Evolutionary conservation across 495 filamentous ascomycete genomes (phyloP), one percentile per base, ranked within the genome.

Genomic region (Amphirosellinia nigrospora): DNA sequence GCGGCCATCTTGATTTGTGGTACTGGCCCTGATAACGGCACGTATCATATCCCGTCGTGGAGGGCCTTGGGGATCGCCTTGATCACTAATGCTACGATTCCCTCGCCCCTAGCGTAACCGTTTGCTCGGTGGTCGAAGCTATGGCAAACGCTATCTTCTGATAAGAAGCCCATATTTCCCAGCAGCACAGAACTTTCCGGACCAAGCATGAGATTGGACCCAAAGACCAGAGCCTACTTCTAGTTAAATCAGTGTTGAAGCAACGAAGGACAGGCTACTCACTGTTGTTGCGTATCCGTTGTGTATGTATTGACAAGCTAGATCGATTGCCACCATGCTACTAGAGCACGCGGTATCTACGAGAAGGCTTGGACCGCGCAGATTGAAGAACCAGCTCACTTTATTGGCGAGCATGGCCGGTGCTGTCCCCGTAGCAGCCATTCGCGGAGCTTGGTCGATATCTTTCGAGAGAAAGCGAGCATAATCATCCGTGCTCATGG

Each of bases 271-370:
- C n/a, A n/a, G n/a, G n/a, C 16, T 8, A n/a, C 43, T 16, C 9
- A 46, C 43, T 7, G 43, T 19, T n/a, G 43, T n/a, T 16, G 43
- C 43, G 19, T 46, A 16, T 2, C 43, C 43, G 19, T 19, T 46
- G 16, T 46, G 43, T 19, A 46, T n/a, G 1, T 8, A n/a, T 5
- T 46, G 43, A 19, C 43, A 46, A n/a, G 43, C 43, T 1, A 16
- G 6, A 46, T 46, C 43, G 16, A 46, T 1, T n/a, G 43, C 43
- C 16, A 46, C 43, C 43, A 46, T 46, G 8, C 45, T 48, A 23
- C 88, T 90, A 15, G 91, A 93, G 76, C 92, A 94, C 4, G 85
- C 85, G 3, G 85, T 85, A 66, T 81, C 81, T 19, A 85, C 64
- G 43, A 73, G 79, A 26, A 80, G 70, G 56, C 77, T 80, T 0